Base-by-base conservation (phyloP, 768 basidiomycete species). In the Phanerochaete carnosa region DNA sequence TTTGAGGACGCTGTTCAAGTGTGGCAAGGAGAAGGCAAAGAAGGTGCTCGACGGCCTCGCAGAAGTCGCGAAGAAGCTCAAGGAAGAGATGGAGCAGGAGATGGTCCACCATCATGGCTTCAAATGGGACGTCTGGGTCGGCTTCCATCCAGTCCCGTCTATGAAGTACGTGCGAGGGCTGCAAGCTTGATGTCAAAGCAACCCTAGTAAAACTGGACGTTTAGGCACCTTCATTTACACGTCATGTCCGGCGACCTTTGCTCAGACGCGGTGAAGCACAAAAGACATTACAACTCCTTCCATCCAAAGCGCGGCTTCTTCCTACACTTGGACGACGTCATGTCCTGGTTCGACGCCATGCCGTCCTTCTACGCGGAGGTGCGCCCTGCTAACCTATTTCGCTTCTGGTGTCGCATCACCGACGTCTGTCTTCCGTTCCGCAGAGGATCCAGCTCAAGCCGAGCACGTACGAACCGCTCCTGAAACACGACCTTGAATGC, bases 281-380 rank as follows among this genome's bases (percentile, higher is more conserved):
- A 96, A 78, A 91, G 89, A 68, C 95, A 97, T 65, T 91, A 93
- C 74, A 95, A 95, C 68, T 90, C 92, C 5, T 97, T 95, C 74
- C 88, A 90, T 67, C 94, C 94, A 0, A 83, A 84, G 51, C 77
- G 83, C 22, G 93, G 91, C 1, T 96, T 93, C 75, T 95, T 96
- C 74, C 68, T 95, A 2, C 82, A 86, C 62, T 74, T 95, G 19
- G 79, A 85, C 54, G 85, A 92, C 11, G 88, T 96, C n/a, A 75
- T 91, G 46, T 79, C 82, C 1, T 94, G 93, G 93, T 88, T 92
- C 61, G 89, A 89, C 29, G 83, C 83, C 15, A 83, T 81, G 19
- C 76, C 81, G 1, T 80, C 82, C 0, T 87, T 79, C 68, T 87
- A 77, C 66, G 67, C 73, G 19, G 73, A 72, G 37, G 87, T 88